Base-by-base conservation (phyloP, 2,329 filamentous ascomycete genomes). In the Pleoardoris graminearum region DNA sequence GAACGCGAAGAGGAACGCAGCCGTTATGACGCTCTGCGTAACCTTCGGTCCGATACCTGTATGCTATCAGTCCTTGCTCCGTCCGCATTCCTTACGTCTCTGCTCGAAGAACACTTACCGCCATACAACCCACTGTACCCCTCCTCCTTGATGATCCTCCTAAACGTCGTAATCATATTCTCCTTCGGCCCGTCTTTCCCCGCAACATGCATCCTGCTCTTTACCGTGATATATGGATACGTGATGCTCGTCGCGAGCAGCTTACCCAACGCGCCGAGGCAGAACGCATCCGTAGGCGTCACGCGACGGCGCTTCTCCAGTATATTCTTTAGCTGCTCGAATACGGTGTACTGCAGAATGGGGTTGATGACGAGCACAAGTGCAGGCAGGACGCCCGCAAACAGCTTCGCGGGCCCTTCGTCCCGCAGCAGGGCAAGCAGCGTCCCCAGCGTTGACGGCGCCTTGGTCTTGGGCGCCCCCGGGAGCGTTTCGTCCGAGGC, bases 201-300 rank as follows among this genome's bases (percentile, higher is more conserved):
- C 23, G 92, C 91, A 55, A 99, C 91, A 74, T 99, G 94, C 85
- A 96, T 96, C 72, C 91, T 85, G 76, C 91, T 96, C 86, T 99
- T 99, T 67, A 99, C 89, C 4, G 94, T 99, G 73, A 99, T 97
- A 73, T 99, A 99, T 10, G 94, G 94, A 75, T 99, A 99, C 5
- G 94, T 99, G 67, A 97, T 89, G 55, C 82, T 86, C 2, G 94
- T 99, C 21, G 94, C 94, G 56, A 97, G 86, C 59, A 99, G 82
- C 82, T 99, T 99, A 75, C 94, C 92, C 27, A 97, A 71, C 1
- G 94, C 94, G 57, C 94, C 94, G 2, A 99, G 81, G 69, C 94
- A 84, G 75, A 99, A 99, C 44, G 91, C 91, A 62, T 96, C 85
- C 50, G 85, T 87, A 1, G 93, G 91, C 0, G 90, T 96, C 51